These are phyloP conservation scores for Luffa acutangula DNA, from an alignment of 306 rosid species.

Conservation along the genomic window DNA sequence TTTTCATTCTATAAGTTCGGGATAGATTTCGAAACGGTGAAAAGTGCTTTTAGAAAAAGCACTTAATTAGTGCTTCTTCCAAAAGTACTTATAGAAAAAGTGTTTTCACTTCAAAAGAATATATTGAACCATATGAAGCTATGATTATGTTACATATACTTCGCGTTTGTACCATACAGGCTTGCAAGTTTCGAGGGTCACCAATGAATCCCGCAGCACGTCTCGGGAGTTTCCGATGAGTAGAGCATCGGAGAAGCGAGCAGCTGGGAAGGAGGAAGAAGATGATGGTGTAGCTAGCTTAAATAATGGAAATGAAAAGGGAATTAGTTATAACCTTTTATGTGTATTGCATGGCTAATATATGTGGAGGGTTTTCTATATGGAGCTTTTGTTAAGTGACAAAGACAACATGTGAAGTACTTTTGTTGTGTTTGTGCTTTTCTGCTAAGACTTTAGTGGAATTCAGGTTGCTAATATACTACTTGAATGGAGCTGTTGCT, in stretches of 20 bases:
- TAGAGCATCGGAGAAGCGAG: not conserved
- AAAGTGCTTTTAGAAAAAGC: not conserved
- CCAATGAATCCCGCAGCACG: not conserved
- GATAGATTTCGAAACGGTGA: not conserved
- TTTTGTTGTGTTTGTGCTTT: not conserved
- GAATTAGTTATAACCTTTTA: not conserved
- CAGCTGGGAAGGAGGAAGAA: not conserved
- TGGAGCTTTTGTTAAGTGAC: not conserved
- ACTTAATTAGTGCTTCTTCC: not conserved
- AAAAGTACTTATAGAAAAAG: not conserved
- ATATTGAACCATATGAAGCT: not conserved
- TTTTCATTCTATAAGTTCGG: not conserved
- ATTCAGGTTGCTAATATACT: not conserved
- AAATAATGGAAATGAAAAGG: not conserved
- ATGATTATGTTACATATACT: not conserved
- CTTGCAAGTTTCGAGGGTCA: conserved; percentile 1
- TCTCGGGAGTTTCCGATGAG: not conserved
- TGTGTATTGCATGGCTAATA: not conserved
- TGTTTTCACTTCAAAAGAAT: not conserved
- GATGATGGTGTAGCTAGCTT: not conserved
- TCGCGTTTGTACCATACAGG: not conserved
- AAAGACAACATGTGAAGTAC: not conserved
- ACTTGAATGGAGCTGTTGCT: not conserved
- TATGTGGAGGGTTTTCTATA: not conserved
- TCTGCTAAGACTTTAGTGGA: not conserved